Evolutionary conservation across 495 filamentous ascomycete genomes (phyloP), one percentile per base, ranked within the genome.

Genomic region (Cladorrhinum samala): DNA sequence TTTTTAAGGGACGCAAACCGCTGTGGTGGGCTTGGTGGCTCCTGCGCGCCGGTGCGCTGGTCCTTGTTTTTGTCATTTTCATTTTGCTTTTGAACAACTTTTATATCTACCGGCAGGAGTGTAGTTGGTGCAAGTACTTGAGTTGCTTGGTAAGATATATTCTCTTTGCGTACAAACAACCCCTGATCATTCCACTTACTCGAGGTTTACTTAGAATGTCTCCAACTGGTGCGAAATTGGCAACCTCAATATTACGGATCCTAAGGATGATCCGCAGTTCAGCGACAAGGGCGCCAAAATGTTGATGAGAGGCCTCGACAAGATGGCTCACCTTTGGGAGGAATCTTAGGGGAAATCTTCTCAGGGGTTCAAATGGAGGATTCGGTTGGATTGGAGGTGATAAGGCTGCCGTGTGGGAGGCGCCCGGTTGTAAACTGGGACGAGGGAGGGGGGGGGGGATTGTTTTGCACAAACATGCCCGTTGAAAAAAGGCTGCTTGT

Each of bases 1-100:
- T 96, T 69, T 96, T 98, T 76, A 89, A 88, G 66, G 89, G 88
- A 18, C 78, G 93, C 4, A 95, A 92, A 67, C 86, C 88, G 20
- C 71, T 94, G 1, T 98, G 93, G 93, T 98, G 93, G 93, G 86
- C 72, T 9, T 98, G 94, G 91, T 98, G 93, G 93, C 68, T 96
- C 19, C 79, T 96, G 13, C 77, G 93, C 9, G 87, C 81, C 8
- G 89, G 78, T 6, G 86, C 86, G n/a, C 70, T 97, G 49, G 80
- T 94, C 7, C 81, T 81, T 13, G 84, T 90, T 2, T 66, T 93
- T 3, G 75, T 95, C 46, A 84, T 83, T 3, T 93, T 96, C 60
- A 89, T 96, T 58, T 65, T 95, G 37, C 72, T 97, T 41, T 70
- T 96, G 39, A 81, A 88, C 49, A 88, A 96, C 70, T 98, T 98